These are phyloP conservation scores for Picea glauca DNA, from an alignment of 75 land plant genomes.

Conservation along the genomic window DNA sequence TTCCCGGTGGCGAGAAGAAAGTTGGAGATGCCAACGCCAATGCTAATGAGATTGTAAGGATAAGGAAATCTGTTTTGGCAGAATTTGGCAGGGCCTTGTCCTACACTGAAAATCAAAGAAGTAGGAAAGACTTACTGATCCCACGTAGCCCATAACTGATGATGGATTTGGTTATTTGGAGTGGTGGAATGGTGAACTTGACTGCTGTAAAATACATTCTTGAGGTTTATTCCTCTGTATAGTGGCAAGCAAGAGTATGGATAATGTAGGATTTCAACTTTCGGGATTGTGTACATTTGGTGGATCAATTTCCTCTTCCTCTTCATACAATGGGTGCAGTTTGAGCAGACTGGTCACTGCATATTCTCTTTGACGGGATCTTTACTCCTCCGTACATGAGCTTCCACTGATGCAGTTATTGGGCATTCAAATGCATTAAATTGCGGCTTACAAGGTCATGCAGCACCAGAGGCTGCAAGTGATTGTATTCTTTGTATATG, in stretches of 20 bases:
- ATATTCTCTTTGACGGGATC: not conserved
- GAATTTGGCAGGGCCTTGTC: slow-evolving; percentile 43
- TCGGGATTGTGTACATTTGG: not conserved
- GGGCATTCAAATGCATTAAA: not conserved
- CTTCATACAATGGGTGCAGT: not conserved
- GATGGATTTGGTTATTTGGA: not conserved
- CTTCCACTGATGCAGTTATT: not conserved
- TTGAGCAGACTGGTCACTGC: too few species aligned
- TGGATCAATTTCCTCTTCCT: not conserved
- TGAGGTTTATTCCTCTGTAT: not conserved
- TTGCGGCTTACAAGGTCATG: not conserved
- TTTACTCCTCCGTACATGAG: not conserved
- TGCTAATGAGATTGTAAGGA: slow-evolving; percentile 6
- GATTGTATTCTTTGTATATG: not conserved
- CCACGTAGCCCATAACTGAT: slow-evolving; percentile 50
- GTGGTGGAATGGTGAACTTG: not conserved
- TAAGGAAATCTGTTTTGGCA: slow-evolving; percentile 6
- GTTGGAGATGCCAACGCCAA: not conserved
- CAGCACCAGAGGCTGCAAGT: not conserved
- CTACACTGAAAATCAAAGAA: slow-evolving; percentile 38
- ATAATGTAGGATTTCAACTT: not conserved
- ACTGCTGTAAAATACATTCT: not conserved
- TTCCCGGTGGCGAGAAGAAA: not conserved
- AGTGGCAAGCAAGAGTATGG: too few species aligned
- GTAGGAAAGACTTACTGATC: slow-evolving; percentile 32